A percentile compares a stretch with the other conserved stretches of the same genome.
Evolutionary conservation across 345 rosid species (phyloP).

Genomic region (Salix suchowensis): DNA sequence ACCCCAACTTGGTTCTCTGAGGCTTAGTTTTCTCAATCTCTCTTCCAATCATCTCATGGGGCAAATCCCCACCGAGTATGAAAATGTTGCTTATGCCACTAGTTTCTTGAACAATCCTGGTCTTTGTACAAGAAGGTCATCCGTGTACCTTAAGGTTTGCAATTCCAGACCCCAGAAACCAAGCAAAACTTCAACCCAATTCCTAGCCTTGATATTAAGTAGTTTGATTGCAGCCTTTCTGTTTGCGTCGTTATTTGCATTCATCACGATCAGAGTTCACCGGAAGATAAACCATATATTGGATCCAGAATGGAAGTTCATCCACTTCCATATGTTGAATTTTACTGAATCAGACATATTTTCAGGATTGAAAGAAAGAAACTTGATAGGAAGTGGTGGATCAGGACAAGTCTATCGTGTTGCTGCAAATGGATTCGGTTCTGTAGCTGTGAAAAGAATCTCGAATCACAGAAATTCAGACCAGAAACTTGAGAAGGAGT

Average conservation of each 20-base stretch:
- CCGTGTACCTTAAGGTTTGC: constrained; percentile 29
- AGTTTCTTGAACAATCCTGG: constrained; percentile 55
- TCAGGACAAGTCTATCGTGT: constrained; percentile 20
- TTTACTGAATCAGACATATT: constrained; percentile 14
- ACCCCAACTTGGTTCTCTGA: constrained; percentile 37
- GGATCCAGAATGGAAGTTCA: constrained; percentile 12
- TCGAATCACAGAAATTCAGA: constrained; percentile 11
- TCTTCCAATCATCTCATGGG: constrained; percentile 58
- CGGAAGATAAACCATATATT: constrained; percentile 15
- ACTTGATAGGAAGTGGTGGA: constrained; percentile 24
- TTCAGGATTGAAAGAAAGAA: constrained; percentile 16
- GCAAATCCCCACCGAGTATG: constrained; percentile 37
- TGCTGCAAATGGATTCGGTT: background rate
- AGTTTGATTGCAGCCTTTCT: constrained; percentile 1
- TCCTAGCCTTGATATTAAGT: constrained; percentile 19
- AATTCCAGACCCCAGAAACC: constrained; percentile 9
- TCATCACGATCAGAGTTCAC: constrained; percentile 17
- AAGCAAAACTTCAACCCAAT: constrained; percentile 5
- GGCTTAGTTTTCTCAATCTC: constrained; percentile 31
- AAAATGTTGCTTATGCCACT: constrained; percentile 31
- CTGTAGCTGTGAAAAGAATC: constrained; percentile 26
- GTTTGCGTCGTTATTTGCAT: constrained; percentile 10
- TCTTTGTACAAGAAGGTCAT: constrained; percentile 36
- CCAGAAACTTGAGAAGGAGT: constrained; percentile 16
- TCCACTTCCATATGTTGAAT: constrained; percentile 10